Evolutionary conservation across 2,329 filamentous ascomycete genomes (phyloP).

Genomic region (Xylaria polymorpha): DNA sequence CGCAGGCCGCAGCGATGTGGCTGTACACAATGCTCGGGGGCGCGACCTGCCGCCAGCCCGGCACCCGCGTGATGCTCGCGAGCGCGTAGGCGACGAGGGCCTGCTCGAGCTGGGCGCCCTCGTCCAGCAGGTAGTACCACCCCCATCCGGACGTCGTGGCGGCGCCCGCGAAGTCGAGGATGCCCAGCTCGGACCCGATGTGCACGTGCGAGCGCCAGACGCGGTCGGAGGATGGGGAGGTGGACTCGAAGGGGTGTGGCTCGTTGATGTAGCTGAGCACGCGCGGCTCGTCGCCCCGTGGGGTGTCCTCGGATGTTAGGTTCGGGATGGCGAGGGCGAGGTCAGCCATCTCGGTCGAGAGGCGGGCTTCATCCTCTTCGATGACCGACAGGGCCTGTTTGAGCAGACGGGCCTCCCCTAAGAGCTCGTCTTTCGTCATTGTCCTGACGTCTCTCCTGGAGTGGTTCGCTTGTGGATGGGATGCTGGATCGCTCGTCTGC

Average conservation of each 20-base stretch:
- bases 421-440: conserved; percentile 62
- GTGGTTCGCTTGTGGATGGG: conserved; percentile 41
- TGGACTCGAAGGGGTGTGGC: conserved; percentile 59
- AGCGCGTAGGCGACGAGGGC: conserved; percentile 90
- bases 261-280: conserved; percentile 84
- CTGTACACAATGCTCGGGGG: conserved; percentile 93
- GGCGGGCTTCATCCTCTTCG: conserved; percentile 69
- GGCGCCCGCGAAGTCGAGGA: conserved; percentile 90
- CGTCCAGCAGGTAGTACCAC: conserved; percentile 96
- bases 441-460: conserved; percentile 46
- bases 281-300: conserved; percentile 72
- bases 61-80: conserved; percentile 67
- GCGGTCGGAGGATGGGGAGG: conserved; percentile 52
- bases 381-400: conserved; percentile 72
- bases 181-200: conserved; percentile 84
- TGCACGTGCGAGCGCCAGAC: conserved; percentile 82
- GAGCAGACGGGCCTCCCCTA: conserved; percentile 71
- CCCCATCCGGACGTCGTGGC: conserved; percentile 92
- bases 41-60: conserved; percentile 81
- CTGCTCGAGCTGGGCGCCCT: conserved; percentile 93
- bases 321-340: conserved; percentile 87
- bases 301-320: conserved; percentile 81
- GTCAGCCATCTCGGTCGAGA: conserved; percentile 74
- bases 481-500: conserved; percentile 32
- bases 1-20: conserved; percentile 90